Evolutionary conservation across 202 grass and related monocot species (phyloP).

Genomic region (Dendrocalamus latiflorus): DNA sequence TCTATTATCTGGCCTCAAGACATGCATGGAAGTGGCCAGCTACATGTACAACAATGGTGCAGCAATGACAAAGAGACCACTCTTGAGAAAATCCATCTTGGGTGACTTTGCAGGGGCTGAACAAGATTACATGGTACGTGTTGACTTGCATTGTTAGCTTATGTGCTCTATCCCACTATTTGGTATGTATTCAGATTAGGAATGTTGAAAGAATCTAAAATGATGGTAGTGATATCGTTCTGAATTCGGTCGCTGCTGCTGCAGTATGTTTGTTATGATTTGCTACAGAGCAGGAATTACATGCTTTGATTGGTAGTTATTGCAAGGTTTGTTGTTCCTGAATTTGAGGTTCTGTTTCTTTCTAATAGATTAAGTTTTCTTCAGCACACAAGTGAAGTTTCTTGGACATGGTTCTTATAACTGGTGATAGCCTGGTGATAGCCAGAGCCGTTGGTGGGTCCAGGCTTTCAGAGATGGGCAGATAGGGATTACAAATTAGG

Average conservation of each 20-base stretch:
- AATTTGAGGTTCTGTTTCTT: not conserved
- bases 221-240: constrained; percentile 4
- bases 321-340: not conserved
- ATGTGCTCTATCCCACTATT: not conserved
- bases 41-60: constrained; percentile 84
- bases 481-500: too few relatives aligned
- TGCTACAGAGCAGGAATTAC: not conserved
- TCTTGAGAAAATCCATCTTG: constrained; percentile 52
- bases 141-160: not conserved
- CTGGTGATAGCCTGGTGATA: too few relatives aligned
- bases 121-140: constrained; percentile 70
- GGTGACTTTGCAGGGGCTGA: constrained; percentile 64
- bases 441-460: not conserved
- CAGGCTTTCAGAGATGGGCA: too few relatives aligned
- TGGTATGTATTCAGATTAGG: not conserved
- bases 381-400: not conserved
- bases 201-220: not conserved
- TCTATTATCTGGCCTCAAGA: constrained; percentile 82
- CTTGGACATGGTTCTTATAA: not conserved
- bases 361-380: not conserved
- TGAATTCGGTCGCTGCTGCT: not conserved
- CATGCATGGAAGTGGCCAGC: constrained; percentile 77
- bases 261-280: constrained; percentile 13
- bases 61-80: constrained; percentile 45
- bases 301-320: not conserved